Base-by-base conservation (phyloP, 148 eudicot species). In the Rheum nobile region DNA sequence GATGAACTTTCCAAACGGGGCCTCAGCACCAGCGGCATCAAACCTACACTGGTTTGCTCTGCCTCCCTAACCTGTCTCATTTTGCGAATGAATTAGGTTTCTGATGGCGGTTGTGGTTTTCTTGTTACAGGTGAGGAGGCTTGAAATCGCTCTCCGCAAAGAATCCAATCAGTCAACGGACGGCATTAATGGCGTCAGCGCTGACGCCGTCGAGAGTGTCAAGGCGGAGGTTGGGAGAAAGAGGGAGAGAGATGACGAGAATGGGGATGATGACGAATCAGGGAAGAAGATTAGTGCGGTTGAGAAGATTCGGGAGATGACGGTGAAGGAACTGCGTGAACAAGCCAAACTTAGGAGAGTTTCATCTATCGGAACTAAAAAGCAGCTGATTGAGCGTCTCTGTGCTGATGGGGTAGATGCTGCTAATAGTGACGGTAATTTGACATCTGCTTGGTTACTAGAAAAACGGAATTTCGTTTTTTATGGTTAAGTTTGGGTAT, bases 331-430 rank as follows among this genome's bases (percentile, higher is more conserved):
- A 43, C 80, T 95, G 71, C 86, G 94, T 2, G 85, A 88, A 35
- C 80, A 88, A 80, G 96, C 99, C 9, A 57, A 83, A 74, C 37
- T 22, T 48, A 78, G 82, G 48, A 96, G 97, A 19, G 32, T 95
- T 84, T 84, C 82, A 2, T 50, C 80, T 2, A 59, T 31, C 74
- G 96, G 98, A 19, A 82, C 91, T 22, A 91, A 94, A 89, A 89
- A 83, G 67, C 87, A 88, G 77, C 87, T 94, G 44, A 63, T 91
- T 46, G 85, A 85, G 32, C 85, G 93, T 85, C 88, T 94, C 14
- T 85, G 80, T 80, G 74, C 55, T 72, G 83, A 54, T 78, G 72
- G 72, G 21, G 72, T 39, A 8, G 37, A 67, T 29, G 63, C 29
- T 28, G 82, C 16, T 78, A 48, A 67, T 79, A 69, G 38, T 44